These are phyloP conservation scores for Chlorella ohadii DNA, from an alignment of 139 green algal species.

Conservation along the genomic window DNA sequence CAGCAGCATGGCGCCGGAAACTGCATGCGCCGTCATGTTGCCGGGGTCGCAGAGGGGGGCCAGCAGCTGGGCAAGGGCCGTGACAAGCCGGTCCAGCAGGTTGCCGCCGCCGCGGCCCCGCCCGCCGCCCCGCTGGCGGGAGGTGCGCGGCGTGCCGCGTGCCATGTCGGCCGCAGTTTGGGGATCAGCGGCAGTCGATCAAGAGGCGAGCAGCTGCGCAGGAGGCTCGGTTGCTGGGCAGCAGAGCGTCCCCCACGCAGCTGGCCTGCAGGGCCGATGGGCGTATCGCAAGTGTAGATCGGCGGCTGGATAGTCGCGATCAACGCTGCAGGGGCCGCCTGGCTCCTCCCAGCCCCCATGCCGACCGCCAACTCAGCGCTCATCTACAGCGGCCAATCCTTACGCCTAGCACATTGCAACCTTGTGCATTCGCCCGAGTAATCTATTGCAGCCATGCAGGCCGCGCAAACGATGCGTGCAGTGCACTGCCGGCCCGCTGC, in stretches of 20 bases:
- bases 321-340: no score
- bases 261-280: no score
- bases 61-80: not conserved
- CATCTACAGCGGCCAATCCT: not conserved
- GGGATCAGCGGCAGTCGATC: not conserved
- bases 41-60: constrained; percentile 15
- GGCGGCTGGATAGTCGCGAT: no score
- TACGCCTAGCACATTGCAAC: not conserved
- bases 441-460: not conserved
- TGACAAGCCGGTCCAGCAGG: not conserved
- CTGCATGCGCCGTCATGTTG: constrained; percentile 15
- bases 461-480: not conserved
- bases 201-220: no score
- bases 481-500: not conserved
- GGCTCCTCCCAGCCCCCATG: no score
- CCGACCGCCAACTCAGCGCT: not conserved
- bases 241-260: no score
- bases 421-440: no score
- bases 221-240: no score
- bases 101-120: constrained; percentile 1
- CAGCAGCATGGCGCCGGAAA: constrained; percentile 36
- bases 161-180: not conserved
- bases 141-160: not conserved
- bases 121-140: not conserved
- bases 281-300: no score